These are phyloP conservation scores for Curvularia lunata DNA, from an alignment of 2,329 filamentous ascomycete species.

Conservation along the genomic window DNA sequence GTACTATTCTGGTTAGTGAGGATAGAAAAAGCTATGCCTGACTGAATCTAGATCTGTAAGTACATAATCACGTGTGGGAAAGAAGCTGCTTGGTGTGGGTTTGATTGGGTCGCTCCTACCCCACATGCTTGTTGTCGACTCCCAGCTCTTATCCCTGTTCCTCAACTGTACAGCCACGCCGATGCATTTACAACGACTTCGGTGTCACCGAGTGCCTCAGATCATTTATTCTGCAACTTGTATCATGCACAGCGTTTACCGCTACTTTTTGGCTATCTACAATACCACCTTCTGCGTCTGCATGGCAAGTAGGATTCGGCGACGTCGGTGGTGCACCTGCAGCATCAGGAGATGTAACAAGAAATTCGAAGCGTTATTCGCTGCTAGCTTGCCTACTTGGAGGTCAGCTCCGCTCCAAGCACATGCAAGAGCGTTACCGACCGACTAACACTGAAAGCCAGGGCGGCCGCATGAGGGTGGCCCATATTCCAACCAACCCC, in stretches of 20 bases:
- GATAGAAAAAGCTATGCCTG: background rate
- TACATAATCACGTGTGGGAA: background rate
- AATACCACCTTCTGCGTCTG: background rate
- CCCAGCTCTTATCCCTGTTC: background rate
- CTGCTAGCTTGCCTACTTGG: background rate
- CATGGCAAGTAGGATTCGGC: conserved; percentile 1
- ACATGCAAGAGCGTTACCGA: conserved; percentile 3
- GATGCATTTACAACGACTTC: background rate
- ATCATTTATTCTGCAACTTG: background rate
- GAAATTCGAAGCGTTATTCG: background rate
- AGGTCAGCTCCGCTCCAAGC: conserved; percentile 6
- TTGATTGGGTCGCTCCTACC: background rate
- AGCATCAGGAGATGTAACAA: conserved; percentile 2
- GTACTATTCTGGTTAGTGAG: background rate
- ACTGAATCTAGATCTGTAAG: background rate
- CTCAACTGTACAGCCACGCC: background rate
- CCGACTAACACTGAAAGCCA: background rate
- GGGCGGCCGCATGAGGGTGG: background rate
- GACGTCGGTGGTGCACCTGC: background rate
- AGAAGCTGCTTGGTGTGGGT: background rate
- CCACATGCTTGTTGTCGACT: background rate
- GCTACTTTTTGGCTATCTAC: background rate
- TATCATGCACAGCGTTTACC: conserved; percentile 7
- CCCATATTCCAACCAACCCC: conserved; percentile 5
- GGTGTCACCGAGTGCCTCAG: background rate